Evolutionary conservation across 352 stramenopile genomes (phyloP), one percentile per base, ranked within the genome.

Genomic region (Globisporangium viniferum): DNA sequence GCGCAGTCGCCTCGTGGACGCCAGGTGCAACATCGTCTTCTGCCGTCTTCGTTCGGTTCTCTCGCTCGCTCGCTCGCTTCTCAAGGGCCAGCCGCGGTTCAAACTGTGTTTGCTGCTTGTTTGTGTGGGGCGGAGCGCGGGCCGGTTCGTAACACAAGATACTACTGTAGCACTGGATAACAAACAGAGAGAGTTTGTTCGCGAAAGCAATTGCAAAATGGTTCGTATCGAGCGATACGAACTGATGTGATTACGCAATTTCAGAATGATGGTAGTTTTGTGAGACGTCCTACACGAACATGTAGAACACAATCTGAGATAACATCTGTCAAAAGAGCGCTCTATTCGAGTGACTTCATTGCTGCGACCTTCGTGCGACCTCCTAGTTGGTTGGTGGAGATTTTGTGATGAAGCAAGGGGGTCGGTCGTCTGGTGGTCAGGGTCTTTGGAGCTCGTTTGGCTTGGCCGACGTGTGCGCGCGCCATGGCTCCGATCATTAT

Each of bases 1-100:
- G 60, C 81, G 83, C 66, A 95, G 72, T 39, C 82, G 82, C 64
- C 88, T 80, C 68, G 85, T 89, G 65, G 87, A 92, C 66, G 66
- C 59, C 7, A 68, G 63, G 63, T 68, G 63, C 63, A 78, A 46
- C 74, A 81, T 74, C 71, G 69, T 74, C 35, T 10, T 70, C 8
- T 3, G 29, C 60, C 33, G 27, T 69, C 46, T 67, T 49, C 36
- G 60, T 39, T 48, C 51, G 51, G 44, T 72, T 36, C 61, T 60
- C 48, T 33, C 31, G 31, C 1, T 39, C 55, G 14, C 10, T 61
- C 33, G 14, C 10, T 61, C 33, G 46, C 29, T 54, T 58, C 44
- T 53, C 59, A 24, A 53, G 29, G 54, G 54, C 54, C 54, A 59
- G 54, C 54, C 54, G 54, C 54, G 31, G 6, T 18, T n/a, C 12